Conservation (phyloP, 306 rosid genomes). For the Purshia tridentata region DNA sequence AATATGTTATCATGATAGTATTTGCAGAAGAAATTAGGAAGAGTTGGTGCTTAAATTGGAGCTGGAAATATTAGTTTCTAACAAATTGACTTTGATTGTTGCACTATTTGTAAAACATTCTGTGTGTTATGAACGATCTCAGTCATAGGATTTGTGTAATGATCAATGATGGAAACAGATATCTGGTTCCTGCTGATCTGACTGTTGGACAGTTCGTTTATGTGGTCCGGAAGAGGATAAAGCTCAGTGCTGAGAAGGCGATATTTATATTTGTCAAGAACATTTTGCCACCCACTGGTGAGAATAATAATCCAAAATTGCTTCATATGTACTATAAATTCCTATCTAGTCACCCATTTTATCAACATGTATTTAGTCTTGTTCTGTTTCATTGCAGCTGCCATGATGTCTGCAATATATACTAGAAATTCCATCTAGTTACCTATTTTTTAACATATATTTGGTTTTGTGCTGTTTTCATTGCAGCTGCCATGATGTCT, state of each 20-base stretch:
- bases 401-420: conserved; percentile 86
- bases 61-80: neutral
- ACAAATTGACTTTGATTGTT: neutral
- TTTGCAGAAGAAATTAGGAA: neutral
- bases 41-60: neutral
- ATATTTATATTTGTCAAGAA: conserved; percentile 82
- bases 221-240: conserved; percentile 85
- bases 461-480: conserved; percentile 30
- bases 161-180: conserved; percentile 42
- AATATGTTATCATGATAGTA: neutral
- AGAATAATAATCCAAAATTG: conserved; percentile 2
- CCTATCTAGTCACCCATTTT: neutral
- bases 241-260: conserved; percentile 83
- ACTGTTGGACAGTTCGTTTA: conserved; percentile 87
- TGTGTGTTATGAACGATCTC: neutral
- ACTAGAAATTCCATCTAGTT: neutral
- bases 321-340: neutral
- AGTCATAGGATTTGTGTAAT: neutral
- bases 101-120: neutral
- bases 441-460: neutral
- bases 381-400: conserved; percentile 50
- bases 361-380: conserved; percentile 16
- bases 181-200: conserved; percentile 87
- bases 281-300: conserved; percentile 83
- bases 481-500: conserved; percentile 88